These are phyloP conservation scores for Metschnikowia anglica DNA, from an alignment of 805 yeast species.

Conservation along the genomic window DNA sequence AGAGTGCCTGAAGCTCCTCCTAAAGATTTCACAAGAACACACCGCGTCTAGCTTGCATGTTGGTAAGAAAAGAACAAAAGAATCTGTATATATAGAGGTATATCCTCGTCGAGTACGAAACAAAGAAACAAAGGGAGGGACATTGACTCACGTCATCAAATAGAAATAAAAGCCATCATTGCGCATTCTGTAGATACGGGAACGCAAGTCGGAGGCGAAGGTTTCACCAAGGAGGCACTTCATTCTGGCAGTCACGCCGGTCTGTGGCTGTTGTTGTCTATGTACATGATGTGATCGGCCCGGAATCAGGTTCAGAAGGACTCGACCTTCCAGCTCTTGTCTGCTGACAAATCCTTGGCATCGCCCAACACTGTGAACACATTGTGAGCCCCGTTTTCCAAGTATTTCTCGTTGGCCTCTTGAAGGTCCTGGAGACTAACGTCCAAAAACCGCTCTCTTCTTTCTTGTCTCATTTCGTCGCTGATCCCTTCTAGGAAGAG, in stretches of 20 bases:
- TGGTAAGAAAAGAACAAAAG: too few relatives aligned
- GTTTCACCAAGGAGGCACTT: too few relatives aligned
- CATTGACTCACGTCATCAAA: not conserved
- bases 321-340: conserved; percentile 21
- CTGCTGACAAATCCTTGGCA: conserved; percentile 26
- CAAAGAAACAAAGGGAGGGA: not conserved
- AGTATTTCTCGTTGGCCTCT: conserved; percentile 66
- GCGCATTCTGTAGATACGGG: conserved; percentile 2
- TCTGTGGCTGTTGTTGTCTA: not conserved
- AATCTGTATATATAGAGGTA: too few relatives aligned
- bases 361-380: conserved; percentile 50
- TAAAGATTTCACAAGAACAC: conserved; percentile 34
- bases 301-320: conserved; percentile 9
- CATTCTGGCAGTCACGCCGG: too few relatives aligned
- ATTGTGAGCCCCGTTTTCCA: conserved; percentile 29
- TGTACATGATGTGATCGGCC: not conserved
- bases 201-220: not conserved
- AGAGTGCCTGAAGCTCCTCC: conserved; percentile 55
- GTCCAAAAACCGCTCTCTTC: conserved; percentile 73
- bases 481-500: conserved; percentile 67
- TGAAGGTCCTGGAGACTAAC: conserved; percentile 62
- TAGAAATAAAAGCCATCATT: not conserved
- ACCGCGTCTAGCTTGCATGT: conserved; percentile 19
- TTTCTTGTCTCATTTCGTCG: conserved; percentile 73
- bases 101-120: not conserved